Percentiles rank a stretch among this genome's conserved stretches.
These are phyloP conservation scores for Eremochloa ophiuroides DNA, from an alignment of 176 grass and related monocot genomes.

Conservation along the genomic window DNA sequence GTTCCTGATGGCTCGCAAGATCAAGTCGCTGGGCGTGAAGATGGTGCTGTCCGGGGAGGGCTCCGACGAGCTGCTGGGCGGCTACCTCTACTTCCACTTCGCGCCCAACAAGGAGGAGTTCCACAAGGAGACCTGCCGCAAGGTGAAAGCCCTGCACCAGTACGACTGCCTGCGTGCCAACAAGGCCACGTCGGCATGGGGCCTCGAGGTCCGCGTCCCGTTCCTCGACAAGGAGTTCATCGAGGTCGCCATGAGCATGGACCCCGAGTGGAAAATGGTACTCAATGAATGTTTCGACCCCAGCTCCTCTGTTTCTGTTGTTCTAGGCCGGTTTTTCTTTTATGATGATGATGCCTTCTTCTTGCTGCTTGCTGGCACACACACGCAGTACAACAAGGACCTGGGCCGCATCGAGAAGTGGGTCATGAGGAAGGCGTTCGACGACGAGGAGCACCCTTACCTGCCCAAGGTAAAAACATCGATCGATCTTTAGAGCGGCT, in stretches of 20 bases:
- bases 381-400: slow-evolving; percentile 52
- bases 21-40: slow-evolving; percentile 92
- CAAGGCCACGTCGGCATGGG: slow-evolving; percentile 93
- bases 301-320: not conserved
- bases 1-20: slow-evolving; percentile 98
- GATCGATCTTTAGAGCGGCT: not conserved
- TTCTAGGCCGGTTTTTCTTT: not conserved
- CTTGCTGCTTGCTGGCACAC: not conserved
- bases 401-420: slow-evolving; percentile 88
- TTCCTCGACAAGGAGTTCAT: slow-evolving; percentile 99
- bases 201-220: slow-evolving; percentile 86
- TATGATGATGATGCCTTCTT: not conserved
- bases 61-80: slow-evolving; percentile 89
- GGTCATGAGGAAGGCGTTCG: slow-evolving; percentile 89
- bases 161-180: slow-evolving; percentile 95
- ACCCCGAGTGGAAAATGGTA: slow-evolving; percentile 95
- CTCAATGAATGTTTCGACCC: not conserved
- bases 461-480: slow-evolving; percentile 65
- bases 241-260: slow-evolving; percentile 83
- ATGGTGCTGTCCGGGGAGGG: slow-evolving; percentile 99
- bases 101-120: slow-evolving; percentile 95
- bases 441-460: slow-evolving; percentile 85
- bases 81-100: slow-evolving; percentile 99
- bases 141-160: slow-evolving; percentile 89
- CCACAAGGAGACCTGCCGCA: slow-evolving; percentile 90